Conservation (phyloP, 2,329 filamentous ascomycete species). For the Colletotrichum tanaceti region DNA sequence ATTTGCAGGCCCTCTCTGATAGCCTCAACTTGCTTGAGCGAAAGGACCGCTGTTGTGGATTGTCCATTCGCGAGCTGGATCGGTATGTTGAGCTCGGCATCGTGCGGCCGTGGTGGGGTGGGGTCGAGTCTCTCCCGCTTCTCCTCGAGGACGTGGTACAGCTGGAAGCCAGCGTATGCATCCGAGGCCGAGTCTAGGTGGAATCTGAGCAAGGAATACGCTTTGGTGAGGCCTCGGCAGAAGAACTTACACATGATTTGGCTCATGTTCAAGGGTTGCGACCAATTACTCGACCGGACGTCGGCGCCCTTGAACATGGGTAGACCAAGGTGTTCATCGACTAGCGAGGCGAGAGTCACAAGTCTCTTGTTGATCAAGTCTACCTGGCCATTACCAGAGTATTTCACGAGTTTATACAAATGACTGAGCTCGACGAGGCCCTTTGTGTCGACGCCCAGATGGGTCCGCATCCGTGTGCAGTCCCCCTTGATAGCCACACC, state of each 20-base stretch:
- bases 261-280: conserved; percentile 65
- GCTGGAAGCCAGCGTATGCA: conserved; percentile 80
- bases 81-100: conserved; percentile 74
- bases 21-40: conserved; percentile 13
- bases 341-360: conserved; percentile 76
- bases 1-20: conserved; percentile 43
- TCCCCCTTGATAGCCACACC: conserved; percentile 83
- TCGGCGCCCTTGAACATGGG: conserved; percentile 79
- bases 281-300: conserved; percentile 83
- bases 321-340: conserved; percentile 76
- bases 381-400: conserved; percentile 62
- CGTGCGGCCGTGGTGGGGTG: conserved; percentile 75
- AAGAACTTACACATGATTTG: conserved; percentile 76
- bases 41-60: conserved; percentile 42
- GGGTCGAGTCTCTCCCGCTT: conserved; percentile 75
- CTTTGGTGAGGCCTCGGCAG: neutral
- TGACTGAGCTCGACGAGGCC: conserved; percentile 86
- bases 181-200: conserved; percentile 79
- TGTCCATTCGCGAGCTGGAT: conserved; percentile 66
- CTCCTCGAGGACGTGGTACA: conserved; percentile 78
- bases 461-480: conserved; percentile 74
- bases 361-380: conserved; percentile 72
- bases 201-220: conserved; percentile 43
- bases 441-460: conserved; percentile 70
- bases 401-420: conserved; percentile 81